These are phyloP conservation scores for Emmonsiellopsis sp. DNA, from an alignment of 2,329 filamentous ascomycete genomes.

Conservation along the genomic window DNA sequence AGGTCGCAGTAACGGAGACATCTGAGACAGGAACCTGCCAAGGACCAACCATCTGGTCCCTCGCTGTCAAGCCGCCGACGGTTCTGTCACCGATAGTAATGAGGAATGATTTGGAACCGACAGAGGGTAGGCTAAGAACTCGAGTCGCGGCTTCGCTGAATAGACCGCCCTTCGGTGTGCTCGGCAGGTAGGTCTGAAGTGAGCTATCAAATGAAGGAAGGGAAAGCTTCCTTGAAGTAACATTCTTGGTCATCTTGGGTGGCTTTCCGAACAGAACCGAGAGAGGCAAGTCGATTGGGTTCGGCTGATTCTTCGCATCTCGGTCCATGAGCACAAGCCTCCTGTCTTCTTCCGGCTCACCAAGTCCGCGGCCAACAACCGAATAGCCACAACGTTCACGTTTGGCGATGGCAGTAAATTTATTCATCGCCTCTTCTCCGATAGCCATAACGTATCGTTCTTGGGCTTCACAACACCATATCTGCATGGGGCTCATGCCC, in stretches of 20 bases:
- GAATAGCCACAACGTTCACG: conserved; percentile 90
- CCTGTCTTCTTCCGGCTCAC: conserved; percentile 55
- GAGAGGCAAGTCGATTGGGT: conserved; percentile 83
- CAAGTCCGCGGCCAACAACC: conserved; percentile 69
- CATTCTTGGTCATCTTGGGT: conserved; percentile 67
- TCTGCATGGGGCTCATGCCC: conserved; percentile 90
- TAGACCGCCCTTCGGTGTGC: conserved; percentile 40
- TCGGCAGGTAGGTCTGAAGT: conserved; percentile 57
- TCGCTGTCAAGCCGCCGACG: conserved; percentile 76
- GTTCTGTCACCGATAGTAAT: conserved; percentile 94
- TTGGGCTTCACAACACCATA: conserved; percentile 97
- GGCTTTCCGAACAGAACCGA: conserved; percentile 79
- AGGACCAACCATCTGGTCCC: conserved; percentile 92
- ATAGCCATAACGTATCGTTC: conserved; percentile 92
- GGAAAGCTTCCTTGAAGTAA: conserved; percentile 57
- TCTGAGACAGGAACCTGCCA: conserved; percentile 95
- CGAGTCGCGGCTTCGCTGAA: conserved; percentile 65
- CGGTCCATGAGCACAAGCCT: conserved; percentile 73
- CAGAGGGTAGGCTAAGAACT: conserved; percentile 75
- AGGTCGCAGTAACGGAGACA: conserved; percentile 82
- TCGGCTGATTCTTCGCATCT: conserved; percentile 63
- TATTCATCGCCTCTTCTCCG: conserved; percentile 67
- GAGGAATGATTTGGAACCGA: conserved; percentile 94
- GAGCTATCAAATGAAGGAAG: conserved; percentile 67
- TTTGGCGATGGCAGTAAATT: conserved; percentile 57